Evolutionary conservation across 2,329 filamentous ascomycete genomes (phyloP), one percentile per base, ranked within the genome.

Genomic region (Claviceps fusiformis): DNA sequence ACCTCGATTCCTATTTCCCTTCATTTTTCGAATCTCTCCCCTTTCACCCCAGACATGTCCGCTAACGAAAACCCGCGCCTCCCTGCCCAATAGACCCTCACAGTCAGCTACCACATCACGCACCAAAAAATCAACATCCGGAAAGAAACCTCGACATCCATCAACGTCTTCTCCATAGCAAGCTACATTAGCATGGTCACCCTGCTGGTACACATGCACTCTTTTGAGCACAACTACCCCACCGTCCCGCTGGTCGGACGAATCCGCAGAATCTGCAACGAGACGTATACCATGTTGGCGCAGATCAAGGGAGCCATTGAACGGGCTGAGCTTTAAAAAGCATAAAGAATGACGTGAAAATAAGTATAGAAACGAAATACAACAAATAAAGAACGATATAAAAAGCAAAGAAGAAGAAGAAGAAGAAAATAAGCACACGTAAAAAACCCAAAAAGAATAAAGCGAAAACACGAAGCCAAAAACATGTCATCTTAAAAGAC

Each of bases 121-220:
- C 85, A 90, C 68, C 83, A 86, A 62, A 86, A 86, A 64, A 86
- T 89, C 65, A 88, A 83, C 63, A 90, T 90, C 62, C 82, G 84
- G 64, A 88, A 87, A 64, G 86, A 89, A 71, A 90, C 86, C 1
- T 82, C 83, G 50, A 85, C 85, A 10, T 87, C 85, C n/a, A 78
- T 90, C 59, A 82, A 83, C 61, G 83, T 89, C 59, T 87, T 90
- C 65, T 88, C 84, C 53, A 81, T 87, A 59, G 83, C 85, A 43
- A 87, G 83, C 70, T 89, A 87, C 70, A 77, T 88, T 62, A 88
- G 81, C 70, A 87, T 90, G 82, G 78, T 82, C 54, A 78, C 79
- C 11, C 70, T 90, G 52, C 74, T 90, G 24, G 70, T 81, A 10
- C 83, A 89, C 64, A 75, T 87, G 54, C 83, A 89, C 65, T 69